Conservation (phyloP, 768 basidiomycete genomes). For the Termitomyces sp. region DNA sequence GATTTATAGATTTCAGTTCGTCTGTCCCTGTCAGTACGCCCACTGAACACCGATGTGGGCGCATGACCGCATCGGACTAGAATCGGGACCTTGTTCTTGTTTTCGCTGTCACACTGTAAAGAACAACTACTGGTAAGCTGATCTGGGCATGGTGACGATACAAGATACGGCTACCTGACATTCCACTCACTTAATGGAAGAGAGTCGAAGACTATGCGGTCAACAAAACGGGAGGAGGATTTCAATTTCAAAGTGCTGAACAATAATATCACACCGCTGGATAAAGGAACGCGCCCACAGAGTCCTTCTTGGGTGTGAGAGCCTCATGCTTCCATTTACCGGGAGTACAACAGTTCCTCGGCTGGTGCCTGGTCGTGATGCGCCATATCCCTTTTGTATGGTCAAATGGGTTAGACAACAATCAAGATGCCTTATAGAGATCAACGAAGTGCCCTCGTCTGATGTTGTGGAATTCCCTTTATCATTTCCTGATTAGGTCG, state of each 20-base stretch:
- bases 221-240: not conserved
- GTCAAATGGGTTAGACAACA: not conserved
- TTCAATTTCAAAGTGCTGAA: not conserved
- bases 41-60: constrained; percentile 4
- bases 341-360: not conserved
- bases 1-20: not conserved
- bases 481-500: not conserved
- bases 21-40: not conserved
- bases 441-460: not conserved
- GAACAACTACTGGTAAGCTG: not conserved
- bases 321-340: constrained; percentile 7
- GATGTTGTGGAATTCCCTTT: not conserved
- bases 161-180: not conserved
- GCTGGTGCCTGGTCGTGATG: constrained; percentile 4
- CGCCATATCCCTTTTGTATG: not conserved
- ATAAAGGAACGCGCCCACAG: not conserved
- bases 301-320: constrained; percentile 1
- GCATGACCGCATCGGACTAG: not conserved
- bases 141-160: not conserved
- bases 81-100: constrained; percentile 4
- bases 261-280: not conserved
- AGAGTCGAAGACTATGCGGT: not conserved
- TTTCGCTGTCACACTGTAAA: not conserved
- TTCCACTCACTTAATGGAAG: not conserved
- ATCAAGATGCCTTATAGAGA: not conserved